Base-by-base conservation (phyloP, 164 flowering plant species). In the Macadamia integrifolia region DNA sequence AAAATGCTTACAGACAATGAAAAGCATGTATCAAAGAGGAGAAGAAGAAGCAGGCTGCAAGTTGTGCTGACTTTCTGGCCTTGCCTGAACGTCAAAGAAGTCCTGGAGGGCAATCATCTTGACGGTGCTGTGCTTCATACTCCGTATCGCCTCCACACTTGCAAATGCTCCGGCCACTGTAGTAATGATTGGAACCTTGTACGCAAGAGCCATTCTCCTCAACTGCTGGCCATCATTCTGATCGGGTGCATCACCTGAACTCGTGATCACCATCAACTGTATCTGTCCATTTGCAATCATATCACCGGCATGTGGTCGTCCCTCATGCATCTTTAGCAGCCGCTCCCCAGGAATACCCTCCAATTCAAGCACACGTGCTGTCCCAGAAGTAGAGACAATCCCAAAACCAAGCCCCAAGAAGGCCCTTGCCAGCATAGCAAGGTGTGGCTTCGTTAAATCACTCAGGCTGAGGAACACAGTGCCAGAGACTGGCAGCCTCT, bases 221-320 rank as follows among this genome's bases (percentile, higher is more conserved):
- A 92, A 82, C 63, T 79, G 78, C 65, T 88, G 72, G 10, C 98
- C 97, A 69, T 92, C 99, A 64, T 83, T 84, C 76, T 86, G 87
- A 73, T 93, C 97, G 71, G 86, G 80, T 11, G 74, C 68, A 69
- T 94, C 99, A n/a, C 85, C 91, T 1, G 98, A 92, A 77, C 97
- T 94, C n/a, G 98, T 90, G 55, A 94, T 88, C 72, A 94, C 88
- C 95, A 92, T 87, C 77, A 94, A 70, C 70, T 90, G 92, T 76
- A 94, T 89, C 58, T 87, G 82, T 58, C 93, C 91, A 75, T 92
- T 92, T 5, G 96, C 85, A 60, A 92, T 62, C 91, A 89, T 85
- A 78, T 92, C 98, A 31, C 82, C 97, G 18, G 97, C 97, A 78
- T 92, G 92, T 3, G 98, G 98, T 69, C 96, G 73, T 23, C 98